Evolutionary conservation across 305 asterid genomes (phyloP).

Genomic region (Fraxinus angustifolia): DNA sequence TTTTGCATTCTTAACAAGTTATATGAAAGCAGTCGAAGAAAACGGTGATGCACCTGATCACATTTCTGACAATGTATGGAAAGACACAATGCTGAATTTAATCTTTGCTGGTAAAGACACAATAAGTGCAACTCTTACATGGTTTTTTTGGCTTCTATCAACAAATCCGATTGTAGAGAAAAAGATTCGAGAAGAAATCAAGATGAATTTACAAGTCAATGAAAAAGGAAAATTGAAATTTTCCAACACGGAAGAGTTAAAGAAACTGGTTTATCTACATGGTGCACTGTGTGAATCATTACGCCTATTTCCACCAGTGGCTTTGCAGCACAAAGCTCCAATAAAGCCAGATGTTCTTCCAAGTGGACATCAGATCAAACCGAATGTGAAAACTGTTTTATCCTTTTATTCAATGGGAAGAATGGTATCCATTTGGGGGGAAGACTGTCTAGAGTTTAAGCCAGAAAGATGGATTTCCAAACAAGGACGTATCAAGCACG

Average conservation of each 20-base stretch:
- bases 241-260: not conserved
- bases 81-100: not conserved
- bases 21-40: not conserved
- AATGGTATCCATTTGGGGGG: constrained; percentile 25
- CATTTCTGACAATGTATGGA: not conserved
- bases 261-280: not conserved
- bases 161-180: not conserved
- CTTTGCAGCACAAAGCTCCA: constrained; percentile 10
- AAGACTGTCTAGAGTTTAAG: constrained; percentile 18
- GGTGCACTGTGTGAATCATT: not conserved
- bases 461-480: not conserved
- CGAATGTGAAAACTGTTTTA: not conserved
- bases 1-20: not conserved
- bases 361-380: constrained; percentile 10
- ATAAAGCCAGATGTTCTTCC: constrained; percentile 15
- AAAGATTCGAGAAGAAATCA: not conserved
- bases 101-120: constrained; percentile 14
- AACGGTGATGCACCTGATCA: not conserved
- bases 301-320: not conserved
- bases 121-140: not conserved
- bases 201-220: not conserved
- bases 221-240: not conserved
- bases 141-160: constrained; percentile 12
- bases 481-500: constrained; percentile 11
- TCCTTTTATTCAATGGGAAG: constrained; percentile 27